Evolutionary conservation across 129 eudicot genomes (phyloP).

Genomic region (Centella asiatica): DNA sequence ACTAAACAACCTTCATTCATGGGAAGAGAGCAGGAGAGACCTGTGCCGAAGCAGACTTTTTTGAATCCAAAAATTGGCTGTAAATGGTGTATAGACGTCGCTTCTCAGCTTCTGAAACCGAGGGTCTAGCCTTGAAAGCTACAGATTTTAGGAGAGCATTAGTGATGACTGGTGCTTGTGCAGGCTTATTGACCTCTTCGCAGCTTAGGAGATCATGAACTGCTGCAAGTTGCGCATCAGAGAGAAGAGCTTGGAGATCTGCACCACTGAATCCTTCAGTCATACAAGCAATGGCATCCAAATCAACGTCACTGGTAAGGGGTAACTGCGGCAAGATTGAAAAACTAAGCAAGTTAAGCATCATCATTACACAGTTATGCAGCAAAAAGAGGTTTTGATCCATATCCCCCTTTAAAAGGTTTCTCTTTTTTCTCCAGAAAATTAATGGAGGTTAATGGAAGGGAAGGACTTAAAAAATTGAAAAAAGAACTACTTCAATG

Average conservation of each 20-base stretch:
- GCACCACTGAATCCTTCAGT: conserved; percentile 97
- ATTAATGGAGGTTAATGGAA: too few species aligned
- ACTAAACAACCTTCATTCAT: not conserved
- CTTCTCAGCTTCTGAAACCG: conserved; percentile 90
- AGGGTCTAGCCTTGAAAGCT: conserved; percentile 70
- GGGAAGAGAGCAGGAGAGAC: conserved; percentile 36
- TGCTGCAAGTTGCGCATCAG: conserved; percentile 92
- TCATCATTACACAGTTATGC: too few species aligned
- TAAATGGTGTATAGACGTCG: conserved; percentile 64
- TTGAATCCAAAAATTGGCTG: conserved; percentile 78
- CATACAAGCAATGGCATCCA: conserved; percentile 44
- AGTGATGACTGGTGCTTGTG: conserved; percentile 56
- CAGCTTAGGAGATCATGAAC: conserved; percentile 64
- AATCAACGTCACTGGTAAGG: conserved; percentile 60
- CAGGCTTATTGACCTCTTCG: conserved; percentile 35
- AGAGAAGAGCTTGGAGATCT: conserved; percentile 90
- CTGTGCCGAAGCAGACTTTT: conserved; percentile 70
- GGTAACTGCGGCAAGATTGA: conserved; percentile 47
- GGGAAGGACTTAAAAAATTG: too few species aligned
- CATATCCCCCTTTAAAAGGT: too few species aligned
- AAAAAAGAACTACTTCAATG: too few species aligned
- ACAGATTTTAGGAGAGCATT: conserved; percentile 37
- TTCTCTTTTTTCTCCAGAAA: too few species aligned
- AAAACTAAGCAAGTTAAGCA: not conserved
- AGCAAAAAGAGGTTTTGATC: not conserved